These are phyloP conservation scores for Alternaria infectoria DNA, from an alignment of 2,329 filamentous ascomycete species.

Conservation along the genomic window DNA sequence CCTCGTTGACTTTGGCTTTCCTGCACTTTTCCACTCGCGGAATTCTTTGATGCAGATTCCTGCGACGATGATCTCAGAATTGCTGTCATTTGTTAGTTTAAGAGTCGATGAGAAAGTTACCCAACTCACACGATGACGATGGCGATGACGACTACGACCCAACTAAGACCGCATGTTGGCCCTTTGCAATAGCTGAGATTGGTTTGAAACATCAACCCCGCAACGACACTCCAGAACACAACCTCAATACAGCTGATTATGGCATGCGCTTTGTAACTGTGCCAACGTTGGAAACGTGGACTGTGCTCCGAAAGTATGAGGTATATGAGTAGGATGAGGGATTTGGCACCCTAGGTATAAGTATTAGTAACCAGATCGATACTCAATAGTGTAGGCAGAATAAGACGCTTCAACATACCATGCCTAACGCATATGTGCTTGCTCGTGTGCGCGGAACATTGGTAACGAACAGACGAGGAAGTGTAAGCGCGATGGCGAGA, in stretches of 20 bases:
- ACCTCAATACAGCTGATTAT: slow-evolving; percentile 53
- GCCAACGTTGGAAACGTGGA: slow-evolving; percentile 43
- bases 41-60: neutral
- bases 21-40: neutral
- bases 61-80: neutral
- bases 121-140: slow-evolving; percentile 19
- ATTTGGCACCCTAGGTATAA: slow-evolving; percentile 45
- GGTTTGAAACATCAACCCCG: slow-evolving; percentile 34
- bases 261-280: slow-evolving; percentile 50
- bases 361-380: neutral
- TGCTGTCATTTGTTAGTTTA: neutral
- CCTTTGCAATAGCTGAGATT: slow-evolving; percentile 25
- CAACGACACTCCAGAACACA: slow-evolving; percentile 52
- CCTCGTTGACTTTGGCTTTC: neutral
- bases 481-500: slow-evolving; percentile 19
- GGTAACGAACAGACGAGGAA: slow-evolving; percentile 28
- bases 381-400: neutral
- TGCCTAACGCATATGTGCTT: slow-evolving; percentile 30
- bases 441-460: slow-evolving; percentile 27
- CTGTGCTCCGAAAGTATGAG: slow-evolving; percentile 50
- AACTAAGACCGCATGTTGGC: slow-evolving; percentile 24
- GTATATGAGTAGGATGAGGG: slow-evolving; percentile 51
- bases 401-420: slow-evolving; percentile 14
- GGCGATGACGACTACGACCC: slow-evolving; percentile 25
- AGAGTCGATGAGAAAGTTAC: neutral